Base-by-base conservation (phyloP, 225 moss, liverwort and hornwort species). In the Straminergon stramineum region DNA sequence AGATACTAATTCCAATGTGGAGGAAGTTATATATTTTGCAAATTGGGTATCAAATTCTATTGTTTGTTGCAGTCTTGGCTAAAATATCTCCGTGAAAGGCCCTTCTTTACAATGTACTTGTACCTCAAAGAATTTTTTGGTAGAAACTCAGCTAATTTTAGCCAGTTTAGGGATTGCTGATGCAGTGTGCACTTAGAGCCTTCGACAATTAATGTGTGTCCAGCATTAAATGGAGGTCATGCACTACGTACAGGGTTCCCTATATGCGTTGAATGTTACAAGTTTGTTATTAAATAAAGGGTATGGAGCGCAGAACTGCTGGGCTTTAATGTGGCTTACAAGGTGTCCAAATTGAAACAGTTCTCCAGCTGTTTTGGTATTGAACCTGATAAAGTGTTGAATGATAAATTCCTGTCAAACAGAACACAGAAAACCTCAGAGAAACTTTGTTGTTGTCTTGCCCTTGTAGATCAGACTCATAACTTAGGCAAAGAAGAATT, bases 331-430 rank as follows among this genome's bases (percentile, higher is more conserved):
- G 64, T 81, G 52, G 64, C 94, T 93, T 92, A 94, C 93, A 95
- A 86, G 55, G 79, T 85, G 51, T 94, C 94, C 68, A 95, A 86
- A 89, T 91, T 96, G 83, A 95, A 95, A 91, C 96, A 96, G 83
- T 95, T 94, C 41, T 94, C 87, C 39, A 97, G 90, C 82, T 97
- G 94, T 90, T 86, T 91, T 30, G 98, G 95, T 66, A 99, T 92
- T 53, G 93, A 87, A 39, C 97, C 96, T 30, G 96, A 93, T 17
- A 99, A 87, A 66, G 90, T 91, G 91, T 99, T 99, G 92, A 94
- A 92, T 84, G 95, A 94, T 79, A 99, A 92, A 84, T 95, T 92
- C 80, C 94, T 94, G 93, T 87, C 89, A 89, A 86, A 67, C 80
- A 76, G 82, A 45, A 62, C 63, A 88, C 18, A 13, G 7, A 23